Base-by-base conservation (phyloP, 2,329 filamentous ascomycete genomes). In the Epichloe brachyelytri region DNA sequence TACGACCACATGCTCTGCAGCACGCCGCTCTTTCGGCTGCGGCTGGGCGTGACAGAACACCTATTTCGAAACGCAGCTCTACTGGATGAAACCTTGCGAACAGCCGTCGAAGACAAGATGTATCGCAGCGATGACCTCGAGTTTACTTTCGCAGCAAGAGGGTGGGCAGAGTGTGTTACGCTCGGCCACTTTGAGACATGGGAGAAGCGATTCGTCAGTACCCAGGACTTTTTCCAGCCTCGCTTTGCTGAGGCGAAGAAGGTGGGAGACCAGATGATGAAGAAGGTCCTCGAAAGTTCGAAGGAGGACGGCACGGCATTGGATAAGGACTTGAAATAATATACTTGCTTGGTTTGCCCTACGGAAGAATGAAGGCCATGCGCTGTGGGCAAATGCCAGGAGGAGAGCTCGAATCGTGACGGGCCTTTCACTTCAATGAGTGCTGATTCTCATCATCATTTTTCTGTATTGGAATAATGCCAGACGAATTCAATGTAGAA, bases 1-100 rank as follows among this genome's bases (percentile, higher is more conserved):
- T 98, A 98, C 67, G 91, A 98, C 68, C 94, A 98, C 73, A 98
- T 98, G 90, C 94, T 98, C 59, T 98, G 93, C 72, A 95, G 89
- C 50, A 98, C 93, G 39, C 93, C 93, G 71, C 80, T 97, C 45
- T 98, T 98, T 74, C 86, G 93, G 48, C 80, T 98, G 57, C 96
- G 93, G 81, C 79, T 98, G 36, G 93, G 93, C 51, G 94, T 96
- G n/a, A 91, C 90, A 1, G 93, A 98, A 70, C 91, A 95, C 65
- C 76, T 98, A 38, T 98, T 96, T 73, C 84, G 89, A 57, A 89
- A 90, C 61, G 76, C 80, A 17, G 79, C 78, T 3, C 74, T 95
- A 49, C 80, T 98, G 14, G 85, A 95, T 48, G 88, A 93, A 63
- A 85, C 86, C 22, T 79, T 98, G 59, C 78, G 85, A 46, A 93